phyloP scores from a whole-genome alignment of 176 grass and related monocot genomes.

The Zea mays region DNA sequence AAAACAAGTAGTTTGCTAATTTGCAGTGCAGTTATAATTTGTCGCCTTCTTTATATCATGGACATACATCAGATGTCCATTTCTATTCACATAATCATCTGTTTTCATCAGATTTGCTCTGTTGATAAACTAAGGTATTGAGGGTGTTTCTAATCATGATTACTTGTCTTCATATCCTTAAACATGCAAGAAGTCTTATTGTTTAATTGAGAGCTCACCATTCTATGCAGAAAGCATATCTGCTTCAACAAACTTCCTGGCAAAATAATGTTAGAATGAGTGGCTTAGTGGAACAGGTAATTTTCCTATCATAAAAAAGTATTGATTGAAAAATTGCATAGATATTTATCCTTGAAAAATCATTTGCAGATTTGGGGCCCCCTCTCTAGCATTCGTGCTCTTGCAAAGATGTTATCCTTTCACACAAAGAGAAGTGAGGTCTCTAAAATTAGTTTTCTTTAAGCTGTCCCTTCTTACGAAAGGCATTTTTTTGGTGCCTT shows the following conservation, averaged over 20 bases:
- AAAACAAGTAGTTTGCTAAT: neutral
- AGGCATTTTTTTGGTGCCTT: neutral
- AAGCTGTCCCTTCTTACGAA: neutral
- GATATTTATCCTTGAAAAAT: conserved; percentile 22
- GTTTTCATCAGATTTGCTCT: neutral
- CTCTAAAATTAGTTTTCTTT: conserved; percentile 3
- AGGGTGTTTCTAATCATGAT: neutral
- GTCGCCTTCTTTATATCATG: neutral
- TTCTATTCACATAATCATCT: neutral
- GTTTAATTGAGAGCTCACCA: conserved; percentile 2
- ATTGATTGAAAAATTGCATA: neutral
- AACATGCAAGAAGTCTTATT: neutral
- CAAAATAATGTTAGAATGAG: conserved; percentile 86
- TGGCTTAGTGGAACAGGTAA: conserved; percentile 73
- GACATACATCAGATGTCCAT: neutral
- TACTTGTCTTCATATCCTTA: neutral
- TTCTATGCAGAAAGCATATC: conserved; percentile 59
- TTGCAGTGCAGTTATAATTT: neutral
- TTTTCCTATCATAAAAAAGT: conserved; percentile 18
- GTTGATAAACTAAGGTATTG: neutral
- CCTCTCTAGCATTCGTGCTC: conserved; percentile 68
- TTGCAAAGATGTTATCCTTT: conserved; percentile 72
- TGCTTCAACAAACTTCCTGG: conserved; percentile 82
- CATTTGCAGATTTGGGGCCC: conserved; percentile 65
- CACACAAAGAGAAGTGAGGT: conserved; percentile 68